Base-by-base conservation (phyloP, 2,329 filamentous ascomycete genomes). In the Fusarium oxysporum region DNA sequence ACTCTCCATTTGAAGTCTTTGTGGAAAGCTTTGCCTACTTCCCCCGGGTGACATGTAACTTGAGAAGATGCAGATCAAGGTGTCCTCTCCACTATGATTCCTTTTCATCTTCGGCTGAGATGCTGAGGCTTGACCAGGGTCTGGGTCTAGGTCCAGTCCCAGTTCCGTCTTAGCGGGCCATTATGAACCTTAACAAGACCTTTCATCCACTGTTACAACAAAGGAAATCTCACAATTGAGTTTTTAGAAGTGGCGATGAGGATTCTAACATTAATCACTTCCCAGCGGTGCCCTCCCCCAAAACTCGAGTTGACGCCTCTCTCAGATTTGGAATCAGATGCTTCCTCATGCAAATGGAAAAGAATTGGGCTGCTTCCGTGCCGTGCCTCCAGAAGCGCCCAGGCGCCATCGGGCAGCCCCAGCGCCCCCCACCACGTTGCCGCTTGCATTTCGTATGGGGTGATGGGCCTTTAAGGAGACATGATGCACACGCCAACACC, bases 401-500 rank as follows among this genome's bases (percentile, higher is more conserved):
- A 66, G 44, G 53, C 65, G 37, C 40, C 40, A 62, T 60, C 62
- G 45, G 70, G 54, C 61, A 63, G 70, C 65, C 65, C 70, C 61
- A 70, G 47, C 44, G 48, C 35, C 65, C 63, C 65, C 58, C 70
- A 71, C 70, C 43, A 35, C 32, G 51, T 55, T 68, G 58, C 45
- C 50, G 62, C 70, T 43, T 64, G 66, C 67, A 71, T 64, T 45
- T 62, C n/a, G 37, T 62, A 73, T 73, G 70, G 71, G 70, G 67
- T 73, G 71, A 73, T 61, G 61, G 62, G 55, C 56, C 37, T 21
- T 30, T 23, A 25, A 51, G 41, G 41, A 72, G 69, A 65, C 60
- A 58, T 56, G 68, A 71, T 68, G 60, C 45, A 47, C 33, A 59
- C 53, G 54, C 59, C 45, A 67, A 60, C 58, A 45, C 40, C 57